Base-by-base conservation (phyloP, 441 rosid species). In the Erysimum pusillum region DNA sequence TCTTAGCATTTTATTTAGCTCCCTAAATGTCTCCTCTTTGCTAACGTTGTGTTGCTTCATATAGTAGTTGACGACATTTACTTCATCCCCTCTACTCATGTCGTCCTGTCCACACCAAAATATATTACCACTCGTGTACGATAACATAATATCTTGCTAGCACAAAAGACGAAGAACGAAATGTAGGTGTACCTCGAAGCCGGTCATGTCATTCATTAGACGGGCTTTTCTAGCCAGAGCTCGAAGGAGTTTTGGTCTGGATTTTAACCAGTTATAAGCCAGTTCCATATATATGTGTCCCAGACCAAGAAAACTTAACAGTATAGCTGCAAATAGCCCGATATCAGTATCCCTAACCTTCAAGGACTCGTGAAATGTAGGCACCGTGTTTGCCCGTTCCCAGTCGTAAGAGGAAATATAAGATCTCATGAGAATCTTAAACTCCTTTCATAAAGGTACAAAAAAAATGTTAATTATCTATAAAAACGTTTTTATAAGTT, bases 201-300 rank as follows among this genome's bases (percentile, higher is more conserved):
- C 68, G 22, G 53, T 28, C 8, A 63, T 25, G 31, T 63, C 68
- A 63, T 63, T 28, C 68, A 63, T 63, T 5, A 44, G 68, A 44
- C 53, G 53, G 11, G 22, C 52, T 9, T 9, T 38, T 38, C 8
- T 38, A 38, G 42, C 42, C 2, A 7, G 42, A 8, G 11, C 6
- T 63, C 28, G 1, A 28, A 63, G 9, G 14, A 63, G 14, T n/a
- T 44, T 42, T 46, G 67, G 67, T 44, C 68, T 46, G 5, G 68
- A 42, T 63, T 25, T 63, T 13, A 63, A 38, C 68, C 68, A 44
- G 22, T 42, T 38, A 11, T 25, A 63, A 14, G 13, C 35, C 44
- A 44, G 35, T 18, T 20, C 14, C 51, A 12, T 22, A 62, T 17
- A 35, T 7, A 41, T 20, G 1, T 36, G 0, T 12, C 48, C 65